phyloP scores from a whole-genome alignment of 2,329 filamentous ascomycete genomes.

The Juglanconis oblonga region DNA sequence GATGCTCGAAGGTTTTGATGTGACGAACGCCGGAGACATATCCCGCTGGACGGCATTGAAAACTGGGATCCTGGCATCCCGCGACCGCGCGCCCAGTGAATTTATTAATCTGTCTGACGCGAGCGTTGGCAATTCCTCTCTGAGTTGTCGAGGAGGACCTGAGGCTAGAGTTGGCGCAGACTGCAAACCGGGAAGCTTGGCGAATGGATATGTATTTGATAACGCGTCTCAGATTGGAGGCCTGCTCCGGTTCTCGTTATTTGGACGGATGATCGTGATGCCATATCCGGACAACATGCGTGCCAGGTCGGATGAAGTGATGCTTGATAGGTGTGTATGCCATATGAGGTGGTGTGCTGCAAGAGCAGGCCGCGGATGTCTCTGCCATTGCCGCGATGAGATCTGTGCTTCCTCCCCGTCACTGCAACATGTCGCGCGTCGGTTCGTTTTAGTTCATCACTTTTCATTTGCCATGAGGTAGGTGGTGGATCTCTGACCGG shows the following conservation, averaged over 20 bases:
- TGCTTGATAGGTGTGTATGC: neutral
- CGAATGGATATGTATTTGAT: neutral
- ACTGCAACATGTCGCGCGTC: slow-evolving; percentile 8
- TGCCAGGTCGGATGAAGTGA: neutral
- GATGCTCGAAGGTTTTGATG: slow-evolving; percentile 4
- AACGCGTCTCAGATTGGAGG: neutral
- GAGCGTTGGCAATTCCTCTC: neutral
- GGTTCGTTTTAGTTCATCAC: slow-evolving; percentile 10
- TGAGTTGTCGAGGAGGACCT: neutral
- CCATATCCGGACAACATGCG: neutral
- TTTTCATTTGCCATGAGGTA: slow-evolving; percentile 8
- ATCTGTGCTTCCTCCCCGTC: slow-evolving; percentile 12
- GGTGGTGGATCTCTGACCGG: slow-evolving; percentile 17
- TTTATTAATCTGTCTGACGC: slow-evolving; percentile 8
- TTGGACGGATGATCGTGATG: neutral
- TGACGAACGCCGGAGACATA: neutral
- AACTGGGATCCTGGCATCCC: neutral
- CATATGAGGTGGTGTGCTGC: neutral
- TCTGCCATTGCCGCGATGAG: slow-evolving; percentile 15
- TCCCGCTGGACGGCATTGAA: slow-evolving; percentile 1
- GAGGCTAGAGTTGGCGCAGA: neutral
- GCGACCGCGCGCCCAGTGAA: neutral
- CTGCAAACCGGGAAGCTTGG: neutral
- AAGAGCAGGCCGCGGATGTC: slow-evolving; percentile 7
- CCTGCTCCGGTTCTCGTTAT: neutral